These are phyloP conservation scores for Puccinia triticina DNA, from an alignment of 1,284 basidiomycete species.

Conservation along the genomic window DNA sequence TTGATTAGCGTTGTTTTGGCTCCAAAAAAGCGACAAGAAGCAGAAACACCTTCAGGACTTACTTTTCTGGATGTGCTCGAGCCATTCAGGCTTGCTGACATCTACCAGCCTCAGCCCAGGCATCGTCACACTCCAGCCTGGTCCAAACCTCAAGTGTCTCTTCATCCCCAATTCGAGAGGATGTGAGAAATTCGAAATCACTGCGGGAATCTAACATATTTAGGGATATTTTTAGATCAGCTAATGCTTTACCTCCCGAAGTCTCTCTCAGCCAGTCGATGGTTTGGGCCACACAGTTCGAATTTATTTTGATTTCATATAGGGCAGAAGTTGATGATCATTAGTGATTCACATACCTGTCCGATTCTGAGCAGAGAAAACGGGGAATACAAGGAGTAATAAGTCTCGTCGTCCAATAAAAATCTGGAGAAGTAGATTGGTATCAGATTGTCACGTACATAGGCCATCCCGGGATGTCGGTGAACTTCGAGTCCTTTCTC, in stretches of 20 bases:
- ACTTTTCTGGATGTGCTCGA: conserved; percentile 51
- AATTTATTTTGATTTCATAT: background rate
- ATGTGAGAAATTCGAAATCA: background rate
- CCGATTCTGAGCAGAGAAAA: background rate
- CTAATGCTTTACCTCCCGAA: background rate
- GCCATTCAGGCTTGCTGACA: conserved; percentile 51
- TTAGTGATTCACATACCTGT: background rate
- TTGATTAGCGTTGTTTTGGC: background rate
- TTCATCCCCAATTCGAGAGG: conserved; percentile 6
- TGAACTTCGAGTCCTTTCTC: conserved; percentile 1
- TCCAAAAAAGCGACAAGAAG: background rate
- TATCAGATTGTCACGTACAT: conserved; percentile 6
- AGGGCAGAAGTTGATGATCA: background rate
- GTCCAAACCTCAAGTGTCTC: conserved; percentile 6
- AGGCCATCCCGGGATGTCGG: conserved; percentile 28
- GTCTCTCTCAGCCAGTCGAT: background rate
- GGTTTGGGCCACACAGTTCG: background rate
- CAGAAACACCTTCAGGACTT: background rate
- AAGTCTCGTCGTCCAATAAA: background rate
- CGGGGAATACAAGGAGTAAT: background rate
- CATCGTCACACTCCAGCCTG: conserved; percentile 37
- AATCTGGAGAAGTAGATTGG: background rate
- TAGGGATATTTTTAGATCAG: background rate
- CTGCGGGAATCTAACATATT: background rate
- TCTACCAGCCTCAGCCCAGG: conserved; percentile 47